Conservation (phyloP, 2,329 filamentous ascomycete genomes). For the Dothidotthia symphoricarpi region DNA sequence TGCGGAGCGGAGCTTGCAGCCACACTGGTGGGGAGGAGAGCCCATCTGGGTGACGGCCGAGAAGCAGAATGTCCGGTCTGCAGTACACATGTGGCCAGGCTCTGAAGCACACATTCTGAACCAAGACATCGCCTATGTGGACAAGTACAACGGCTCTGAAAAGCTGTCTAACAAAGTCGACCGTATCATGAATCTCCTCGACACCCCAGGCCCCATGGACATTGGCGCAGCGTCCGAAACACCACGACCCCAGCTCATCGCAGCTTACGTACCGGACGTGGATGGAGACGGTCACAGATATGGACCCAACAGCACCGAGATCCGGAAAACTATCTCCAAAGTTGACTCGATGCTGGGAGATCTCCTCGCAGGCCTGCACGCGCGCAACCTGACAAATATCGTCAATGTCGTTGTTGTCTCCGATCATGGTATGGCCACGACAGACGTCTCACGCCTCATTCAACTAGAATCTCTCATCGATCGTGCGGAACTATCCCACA, state of each 20-base stretch:
- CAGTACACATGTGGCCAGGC: conserved; percentile 98
- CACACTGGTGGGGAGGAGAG: conserved; percentile 94
- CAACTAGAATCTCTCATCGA: conserved; percentile 90
- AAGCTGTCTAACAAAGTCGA: conserved; percentile 70
- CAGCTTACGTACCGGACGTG: conserved; percentile 91
- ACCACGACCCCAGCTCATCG: conserved; percentile 83
- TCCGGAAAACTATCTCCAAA: conserved; percentile 70
- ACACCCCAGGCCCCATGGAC: conserved; percentile 71
- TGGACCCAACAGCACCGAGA: conserved; percentile 94
- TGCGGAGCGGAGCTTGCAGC: conserved; percentile 68
- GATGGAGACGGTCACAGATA: conserved; percentile 83
- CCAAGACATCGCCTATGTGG: conserved; percentile 75
- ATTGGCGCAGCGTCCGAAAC: conserved; percentile 48
- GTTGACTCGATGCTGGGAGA: conserved; percentile 80
- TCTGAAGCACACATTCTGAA: conserved; percentile 80
- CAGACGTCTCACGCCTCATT: conserved; percentile 73
- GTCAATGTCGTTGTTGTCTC: conserved; percentile 96
- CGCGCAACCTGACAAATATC: conserved; percentile 80
- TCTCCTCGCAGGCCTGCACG: conserved; percentile 72
- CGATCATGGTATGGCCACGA: conserved; percentile 97
- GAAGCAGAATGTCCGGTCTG: conserved; percentile 71
- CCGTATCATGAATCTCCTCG: conserved; percentile 77
- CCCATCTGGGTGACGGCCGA: conserved; percentile 94
- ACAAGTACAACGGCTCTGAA: conserved; percentile 81
- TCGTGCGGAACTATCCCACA: conserved; percentile 71